A percentile compares a stretch with the other conserved stretches of the same genome.
These are phyloP conservation scores for Neofusicoccum laricinum DNA, from an alignment of 2,329 filamentous ascomycete genomes.

Conservation along the genomic window DNA sequence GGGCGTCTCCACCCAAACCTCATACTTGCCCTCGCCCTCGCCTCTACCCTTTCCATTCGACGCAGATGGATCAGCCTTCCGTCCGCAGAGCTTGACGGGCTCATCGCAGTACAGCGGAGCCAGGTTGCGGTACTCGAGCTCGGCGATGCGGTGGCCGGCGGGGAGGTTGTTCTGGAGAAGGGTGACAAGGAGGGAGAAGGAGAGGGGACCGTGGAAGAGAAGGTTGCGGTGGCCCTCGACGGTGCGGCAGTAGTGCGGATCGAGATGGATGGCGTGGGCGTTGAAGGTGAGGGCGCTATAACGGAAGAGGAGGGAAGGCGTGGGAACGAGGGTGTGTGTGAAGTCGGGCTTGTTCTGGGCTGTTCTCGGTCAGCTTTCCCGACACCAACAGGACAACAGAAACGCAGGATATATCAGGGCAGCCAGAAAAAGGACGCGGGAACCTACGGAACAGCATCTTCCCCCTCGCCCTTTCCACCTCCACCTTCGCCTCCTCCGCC, in stretches of 20 bases:
- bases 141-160: conserved; percentile 42
- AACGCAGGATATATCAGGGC: neutral
- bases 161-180: conserved; percentile 47
- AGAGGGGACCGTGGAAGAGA: conserved; percentile 84
- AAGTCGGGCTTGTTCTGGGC: conserved; percentile 54
- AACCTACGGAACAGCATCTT: conserved; percentile 39
- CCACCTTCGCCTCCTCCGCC: conserved; percentile 33
- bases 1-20: conserved; percentile 42
- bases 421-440: neutral
- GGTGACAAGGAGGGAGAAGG: conserved; percentile 71
- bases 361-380: conserved; percentile 21
- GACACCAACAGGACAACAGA: neutral
- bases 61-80: conserved; percentile 33
- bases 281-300: conserved; percentile 79
- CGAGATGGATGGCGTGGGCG: conserved; percentile 85
- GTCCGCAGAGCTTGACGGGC: conserved; percentile 66
- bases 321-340: conserved; percentile 61
- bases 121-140: conserved; percentile 76
- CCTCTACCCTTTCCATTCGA: conserved; percentile 25
- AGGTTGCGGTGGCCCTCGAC: conserved; percentile 72
- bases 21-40: conserved; percentile 27
- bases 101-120: conserved; percentile 76
- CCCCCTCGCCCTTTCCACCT: conserved; percentile 25
- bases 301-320: conserved; percentile 73
- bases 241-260: conserved; percentile 65